Percentiles rank a stretch among this genome's conserved stretches.
Conservation (phyloP, 331 rosid genomes). For the Phaseolus coccineus region DNA sequence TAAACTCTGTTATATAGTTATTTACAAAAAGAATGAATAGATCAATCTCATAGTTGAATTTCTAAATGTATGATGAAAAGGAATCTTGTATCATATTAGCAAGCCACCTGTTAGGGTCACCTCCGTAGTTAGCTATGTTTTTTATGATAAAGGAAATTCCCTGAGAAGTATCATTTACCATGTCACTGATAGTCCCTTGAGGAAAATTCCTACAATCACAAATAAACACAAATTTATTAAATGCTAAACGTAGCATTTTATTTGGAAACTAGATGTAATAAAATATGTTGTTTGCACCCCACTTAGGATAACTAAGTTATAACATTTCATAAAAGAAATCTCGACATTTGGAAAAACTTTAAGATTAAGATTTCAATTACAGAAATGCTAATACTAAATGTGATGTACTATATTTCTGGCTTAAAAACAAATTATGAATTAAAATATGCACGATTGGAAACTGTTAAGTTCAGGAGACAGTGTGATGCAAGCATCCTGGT, state of each 20-base stretch:
- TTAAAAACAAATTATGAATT: slow-evolving; percentile 28
- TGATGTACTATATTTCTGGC: not conserved
- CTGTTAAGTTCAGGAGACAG: slow-evolving; percentile 25
- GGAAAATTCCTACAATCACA: slow-evolving; percentile 87
- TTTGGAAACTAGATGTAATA: slow-evolving; percentile 19
- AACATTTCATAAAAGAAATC: slow-evolving; percentile 10
- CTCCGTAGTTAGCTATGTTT: slow-evolving; percentile 80
- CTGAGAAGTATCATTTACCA: slow-evolving; percentile 80
- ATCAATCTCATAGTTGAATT: slow-evolving; percentile 40
- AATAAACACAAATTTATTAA: slow-evolving; percentile 35
- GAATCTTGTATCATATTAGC: slow-evolving; percentile 38
- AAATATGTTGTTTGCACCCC: slow-evolving; percentile 23
- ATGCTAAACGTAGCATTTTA: slow-evolving; percentile 21
- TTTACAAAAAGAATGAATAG: slow-evolving; percentile 12
- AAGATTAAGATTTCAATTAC: slow-evolving; percentile 20
- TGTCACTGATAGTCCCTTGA: slow-evolving; percentile 97
- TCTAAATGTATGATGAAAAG: slow-evolving; percentile 34
- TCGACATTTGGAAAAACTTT: not conserved
- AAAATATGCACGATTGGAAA: slow-evolving; percentile 24
- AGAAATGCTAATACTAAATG: slow-evolving; percentile 5
- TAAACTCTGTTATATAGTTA: slow-evolving; percentile 65
- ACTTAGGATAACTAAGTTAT: slow-evolving; percentile 7
- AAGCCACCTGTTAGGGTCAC: slow-evolving; percentile 82
- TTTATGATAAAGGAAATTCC: slow-evolving; percentile 80
- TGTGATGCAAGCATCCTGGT: slow-evolving; percentile 8